Percentiles rank a stretch among this genome's conserved stretches.
phyloP scores from a whole-genome alignment of 192 early-diverging fungal genomes.

The Gaertneriomyces sp. region DNA sequence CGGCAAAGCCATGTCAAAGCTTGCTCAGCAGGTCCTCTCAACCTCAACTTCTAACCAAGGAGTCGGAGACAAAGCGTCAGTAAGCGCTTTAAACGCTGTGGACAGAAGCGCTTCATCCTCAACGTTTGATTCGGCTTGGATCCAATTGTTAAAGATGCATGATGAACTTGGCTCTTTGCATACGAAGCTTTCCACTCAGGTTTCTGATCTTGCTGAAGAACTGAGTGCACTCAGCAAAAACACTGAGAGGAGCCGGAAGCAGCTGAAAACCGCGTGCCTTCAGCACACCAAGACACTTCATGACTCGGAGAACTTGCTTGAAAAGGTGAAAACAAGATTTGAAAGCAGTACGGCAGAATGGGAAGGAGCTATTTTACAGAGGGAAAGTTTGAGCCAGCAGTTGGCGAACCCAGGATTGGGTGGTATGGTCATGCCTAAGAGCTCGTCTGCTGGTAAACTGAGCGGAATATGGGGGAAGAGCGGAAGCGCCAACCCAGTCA shows the following conservation, averaged over 20 bases:
- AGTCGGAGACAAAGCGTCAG: neutral
- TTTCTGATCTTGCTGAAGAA: slow-evolving; percentile 78
- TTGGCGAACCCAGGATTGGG: slow-evolving; percentile 9
- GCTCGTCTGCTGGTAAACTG: neutral
- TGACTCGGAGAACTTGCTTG: slow-evolving; percentile 73
- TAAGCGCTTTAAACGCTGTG: neutral
- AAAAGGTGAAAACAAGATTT: slow-evolving; percentile 82
- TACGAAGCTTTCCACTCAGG: slow-evolving; percentile 66
- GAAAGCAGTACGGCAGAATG: slow-evolving; percentile 78
- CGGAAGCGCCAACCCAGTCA: neutral
- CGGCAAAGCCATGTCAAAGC: slow-evolving; percentile 71
- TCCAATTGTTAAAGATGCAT: slow-evolving; percentile 74
- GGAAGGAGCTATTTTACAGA: slow-evolving; percentile 60
- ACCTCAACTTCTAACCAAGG: slow-evolving; percentile 15
- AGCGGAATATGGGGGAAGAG: too few species aligned
- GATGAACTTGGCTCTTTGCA: slow-evolving; percentile 77
- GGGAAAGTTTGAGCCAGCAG: slow-evolving; percentile 20
- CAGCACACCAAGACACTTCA: slow-evolving; percentile 70
- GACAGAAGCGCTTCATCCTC: slow-evolving; percentile 24
- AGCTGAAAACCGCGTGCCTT: slow-evolving; percentile 77
- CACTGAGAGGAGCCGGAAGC: slow-evolving; percentile 73
- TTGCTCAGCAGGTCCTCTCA: slow-evolving; percentile 48
- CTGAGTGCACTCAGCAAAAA: slow-evolving; percentile 69
- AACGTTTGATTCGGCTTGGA: slow-evolving; percentile 75
- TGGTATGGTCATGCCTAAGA: neutral